phyloP scores from a whole-genome alignment of 345 rosid species.

The Murraya paniculata region DNA sequence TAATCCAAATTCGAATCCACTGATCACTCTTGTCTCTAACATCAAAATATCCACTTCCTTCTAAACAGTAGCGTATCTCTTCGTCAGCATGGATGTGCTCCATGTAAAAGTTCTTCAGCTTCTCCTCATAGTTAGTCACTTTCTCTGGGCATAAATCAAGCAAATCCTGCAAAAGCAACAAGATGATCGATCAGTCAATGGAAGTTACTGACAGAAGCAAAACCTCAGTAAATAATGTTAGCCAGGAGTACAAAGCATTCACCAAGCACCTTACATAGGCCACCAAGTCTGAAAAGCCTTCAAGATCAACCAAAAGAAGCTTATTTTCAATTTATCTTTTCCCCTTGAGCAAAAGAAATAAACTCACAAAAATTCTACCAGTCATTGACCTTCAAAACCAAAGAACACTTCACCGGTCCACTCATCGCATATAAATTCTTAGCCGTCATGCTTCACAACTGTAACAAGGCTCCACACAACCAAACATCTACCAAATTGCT shows the following conservation, averaged over 20 bases:
- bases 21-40: slow-evolving; percentile 70
- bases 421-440: not conserved
- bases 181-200: not conserved
- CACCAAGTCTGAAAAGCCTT: not conserved
- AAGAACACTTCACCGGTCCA: not conserved
- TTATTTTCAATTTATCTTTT: not conserved
- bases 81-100: slow-evolving; percentile 89
- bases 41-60: slow-evolving; percentile 88
- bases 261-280: not conserved
- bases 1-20: slow-evolving; percentile 79
- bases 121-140: slow-evolving; percentile 78
- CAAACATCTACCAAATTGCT: not conserved
- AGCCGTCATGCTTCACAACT: not conserved
- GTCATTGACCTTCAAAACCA: not conserved
- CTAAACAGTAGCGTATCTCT: slow-evolving; percentile 84
- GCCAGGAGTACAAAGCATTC: not conserved
- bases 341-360: not conserved
- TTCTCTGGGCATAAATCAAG: slow-evolving; percentile 83
- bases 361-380: not conserved
- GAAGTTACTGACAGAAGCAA: not conserved
- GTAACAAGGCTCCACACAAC: not conserved
- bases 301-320: not conserved
- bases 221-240: not conserved
- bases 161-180: slow-evolving; percentile 49
- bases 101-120: slow-evolving; percentile 77